These are phyloP conservation scores for Verticillium albo-atrum DNA, from an alignment of 2,329 filamentous ascomycete species.

Conservation along the genomic window DNA sequence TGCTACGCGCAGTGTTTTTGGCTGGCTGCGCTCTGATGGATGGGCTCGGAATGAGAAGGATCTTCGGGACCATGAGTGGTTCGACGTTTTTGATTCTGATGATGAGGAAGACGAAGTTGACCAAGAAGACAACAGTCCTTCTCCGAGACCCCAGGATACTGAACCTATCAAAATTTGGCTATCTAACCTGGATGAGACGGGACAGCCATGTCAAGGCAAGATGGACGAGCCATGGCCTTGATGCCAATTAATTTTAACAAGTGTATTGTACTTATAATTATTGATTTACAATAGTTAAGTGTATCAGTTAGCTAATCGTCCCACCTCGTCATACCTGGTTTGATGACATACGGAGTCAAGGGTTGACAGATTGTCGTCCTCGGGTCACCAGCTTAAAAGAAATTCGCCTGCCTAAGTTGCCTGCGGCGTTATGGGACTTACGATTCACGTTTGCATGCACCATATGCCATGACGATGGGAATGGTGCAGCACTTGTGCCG, in stretches of 20 bases:
- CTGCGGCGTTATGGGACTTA: too few relatives aligned
- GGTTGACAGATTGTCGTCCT: too few relatives aligned
- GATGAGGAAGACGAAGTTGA: constrained; percentile 8
- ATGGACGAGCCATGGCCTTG: background rate
- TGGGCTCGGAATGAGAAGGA: constrained; percentile 15
- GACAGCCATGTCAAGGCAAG: background rate
- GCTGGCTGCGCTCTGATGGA: constrained; percentile 20
- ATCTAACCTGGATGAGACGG: background rate
- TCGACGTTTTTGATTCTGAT: constrained; percentile 15
- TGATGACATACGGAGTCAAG: too few relatives aligned
- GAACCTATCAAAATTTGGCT: background rate
- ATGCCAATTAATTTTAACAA: background rate
- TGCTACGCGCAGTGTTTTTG: constrained; percentile 22
- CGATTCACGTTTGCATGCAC: too few relatives aligned
- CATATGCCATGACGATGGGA: too few relatives aligned
- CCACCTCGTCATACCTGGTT: too few relatives aligned
- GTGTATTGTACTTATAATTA: background rate
- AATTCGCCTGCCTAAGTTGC: too few relatives aligned
- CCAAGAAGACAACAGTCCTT: background rate
- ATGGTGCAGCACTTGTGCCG: too few relatives aligned
- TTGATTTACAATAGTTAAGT: too few relatives aligned
- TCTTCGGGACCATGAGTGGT: constrained; percentile 19
- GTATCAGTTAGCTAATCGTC: too few relatives aligned
- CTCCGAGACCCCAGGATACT: background rate
- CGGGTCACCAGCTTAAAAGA: too few relatives aligned